Conservation (phyloP, 2,329 filamentous ascomycete species). For the Paraphoma chrysanthemicola region DNA sequence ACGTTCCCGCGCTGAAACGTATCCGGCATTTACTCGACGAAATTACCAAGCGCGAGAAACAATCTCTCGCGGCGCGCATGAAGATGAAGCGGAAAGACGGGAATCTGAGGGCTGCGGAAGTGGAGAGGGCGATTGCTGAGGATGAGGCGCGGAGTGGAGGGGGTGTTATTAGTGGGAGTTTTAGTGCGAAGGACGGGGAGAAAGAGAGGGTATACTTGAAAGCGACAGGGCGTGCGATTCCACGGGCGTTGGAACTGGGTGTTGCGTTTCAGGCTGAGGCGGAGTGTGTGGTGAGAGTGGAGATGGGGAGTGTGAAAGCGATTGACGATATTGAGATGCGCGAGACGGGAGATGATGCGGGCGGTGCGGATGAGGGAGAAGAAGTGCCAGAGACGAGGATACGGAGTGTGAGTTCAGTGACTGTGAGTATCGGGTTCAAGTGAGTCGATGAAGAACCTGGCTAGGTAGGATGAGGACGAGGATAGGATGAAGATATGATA, state of each 20-base stretch:
- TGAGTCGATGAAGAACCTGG: constrained; percentile 10
- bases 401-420: constrained; percentile 41
- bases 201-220: constrained; percentile 65
- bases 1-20: constrained; percentile 72
- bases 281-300: constrained; percentile 65
- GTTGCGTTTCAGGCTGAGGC: constrained; percentile 69
- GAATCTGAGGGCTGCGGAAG: constrained; percentile 35
- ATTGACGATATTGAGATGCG: constrained; percentile 69
- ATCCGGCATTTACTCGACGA: constrained; percentile 68
- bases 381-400: constrained; percentile 51
- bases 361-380: constrained; percentile 14
- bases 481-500: no score
- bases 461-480: no score
- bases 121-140: constrained; percentile 37
- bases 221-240: constrained; percentile 72
- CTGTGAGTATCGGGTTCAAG: constrained; percentile 38
- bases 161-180: constrained; percentile 1
- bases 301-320: constrained; percentile 68
- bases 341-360: constrained; percentile 15
- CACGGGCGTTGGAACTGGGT: constrained; percentile 67
- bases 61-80: constrained; percentile 29
- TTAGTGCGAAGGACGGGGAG: not conserved
- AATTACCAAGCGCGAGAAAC: constrained; percentile 59
- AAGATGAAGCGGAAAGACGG: not conserved
- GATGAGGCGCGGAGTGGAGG: constrained; percentile 19